Conservation (phyloP, 116 monocot genomes). For the Papilionanthe hybrid region DNA sequence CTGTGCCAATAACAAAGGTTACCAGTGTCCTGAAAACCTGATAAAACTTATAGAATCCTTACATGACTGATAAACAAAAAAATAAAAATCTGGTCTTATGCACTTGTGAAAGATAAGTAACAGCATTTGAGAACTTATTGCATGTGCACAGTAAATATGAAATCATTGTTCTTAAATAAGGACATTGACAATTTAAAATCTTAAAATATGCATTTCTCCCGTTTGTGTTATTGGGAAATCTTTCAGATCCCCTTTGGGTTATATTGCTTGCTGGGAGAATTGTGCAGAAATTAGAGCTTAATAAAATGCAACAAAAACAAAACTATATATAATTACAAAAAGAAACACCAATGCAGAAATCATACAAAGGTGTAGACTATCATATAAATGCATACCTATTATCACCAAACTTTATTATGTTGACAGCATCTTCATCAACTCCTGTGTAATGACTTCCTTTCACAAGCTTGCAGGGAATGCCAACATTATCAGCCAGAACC, state of each 20-base stretch:
- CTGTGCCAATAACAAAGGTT: neutral
- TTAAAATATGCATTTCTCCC: neutral
- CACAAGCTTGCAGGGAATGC: constrained; percentile 82
- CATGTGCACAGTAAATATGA: neutral
- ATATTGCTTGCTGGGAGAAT: too few species aligned
- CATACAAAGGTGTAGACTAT: neutral
- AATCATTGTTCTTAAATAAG: neutral
- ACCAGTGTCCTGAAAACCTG: neutral
- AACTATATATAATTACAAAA: neutral
- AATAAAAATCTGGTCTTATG: neutral
- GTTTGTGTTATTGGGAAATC: neutral
- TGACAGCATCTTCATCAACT: constrained; percentile 88
- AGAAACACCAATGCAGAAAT: neutral
- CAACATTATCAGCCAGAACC: constrained; percentile 90
- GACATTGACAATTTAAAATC: neutral
- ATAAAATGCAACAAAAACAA: neutral
- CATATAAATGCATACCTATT: constrained; percentile 29
- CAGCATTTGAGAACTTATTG: neutral
- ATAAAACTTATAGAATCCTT: neutral
- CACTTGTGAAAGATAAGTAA: neutral
- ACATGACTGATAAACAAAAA: neutral
- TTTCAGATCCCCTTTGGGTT: neutral
- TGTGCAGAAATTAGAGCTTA: neutral
- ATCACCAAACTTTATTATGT: constrained; percentile 72
- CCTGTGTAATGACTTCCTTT: constrained; percentile 99